Evolutionary conservation across 2,329 filamentous ascomycete species (phyloP), one percentile per base, ranked within the genome.

Genomic region (Fusarium newnesense): DNA sequence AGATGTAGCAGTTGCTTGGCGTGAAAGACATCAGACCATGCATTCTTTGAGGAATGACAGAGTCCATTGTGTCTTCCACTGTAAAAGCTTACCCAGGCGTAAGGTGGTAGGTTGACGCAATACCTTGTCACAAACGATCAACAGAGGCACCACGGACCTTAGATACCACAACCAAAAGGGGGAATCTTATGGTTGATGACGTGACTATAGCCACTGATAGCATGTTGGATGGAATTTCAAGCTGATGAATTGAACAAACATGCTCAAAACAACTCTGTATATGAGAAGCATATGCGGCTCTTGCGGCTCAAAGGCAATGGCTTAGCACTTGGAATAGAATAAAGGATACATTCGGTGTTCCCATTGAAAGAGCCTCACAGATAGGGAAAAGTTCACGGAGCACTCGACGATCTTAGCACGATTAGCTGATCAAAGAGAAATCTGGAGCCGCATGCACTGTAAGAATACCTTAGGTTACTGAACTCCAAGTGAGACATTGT

Each of bases 361-460:
- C 65, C 65, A 32, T 53, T 53, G 44, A 53, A 58, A 58, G 65
- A 68, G 56, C 49, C 57, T 54, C 16, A 28, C 19, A 36, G 24
- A 28, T 21, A n/a, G 24, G 54, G 32, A 44, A 64, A 57, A 42
- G 42, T 37, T 37, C 40, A 53, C 30, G 37, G 66, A 64, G 52
- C 50, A 65, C 46, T 69, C 43, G 15, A 28, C n/a, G 19, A 44
- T 30, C 26, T 24, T 26, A 28, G 19, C 24, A 44, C 24, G 24
- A 46, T 58, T 69, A 50, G 58, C 40, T 44, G 26, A 53, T 52
- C 13, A 50, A 34, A 40, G 34, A 44, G 21, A 64, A 53, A 34
- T 53, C 65, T 52, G 59, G 50, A 52, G 59, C 65, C 57, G 28
- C 30, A 40, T 53, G 64, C 57, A 44, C 64, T 57, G 57, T 64